phyloP scores from a whole-genome alignment of 1,284 basidiomycete genomes.

The Vanrija pseudolonga region DNA sequence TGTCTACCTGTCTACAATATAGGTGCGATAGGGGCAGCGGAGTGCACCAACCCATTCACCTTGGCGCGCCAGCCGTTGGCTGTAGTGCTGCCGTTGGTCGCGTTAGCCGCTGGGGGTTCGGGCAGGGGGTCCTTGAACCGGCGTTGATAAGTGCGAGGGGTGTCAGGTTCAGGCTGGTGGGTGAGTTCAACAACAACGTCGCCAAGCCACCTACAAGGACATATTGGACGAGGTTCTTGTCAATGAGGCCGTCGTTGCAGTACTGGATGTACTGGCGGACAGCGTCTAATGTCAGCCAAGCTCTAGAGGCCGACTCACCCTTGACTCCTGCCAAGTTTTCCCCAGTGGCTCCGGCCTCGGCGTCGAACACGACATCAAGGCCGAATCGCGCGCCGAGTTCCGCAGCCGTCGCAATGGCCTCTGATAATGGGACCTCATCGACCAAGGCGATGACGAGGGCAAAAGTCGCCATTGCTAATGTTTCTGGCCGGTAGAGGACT shows the following conservation, averaged over 20 bases:
- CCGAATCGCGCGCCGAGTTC: slow-evolving; percentile 29
- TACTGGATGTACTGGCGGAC: slow-evolving; percentile 9
- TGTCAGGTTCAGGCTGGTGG: not conserved
- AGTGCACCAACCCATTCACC: not conserved
- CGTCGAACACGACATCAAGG: slow-evolving; percentile 23
- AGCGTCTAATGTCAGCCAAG: slow-evolving; percentile 7
- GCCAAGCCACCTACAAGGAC: not conserved
- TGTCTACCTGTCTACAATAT: slow-evolving; percentile 16
- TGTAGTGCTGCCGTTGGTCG: too few relatives aligned
- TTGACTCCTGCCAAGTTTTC: slow-evolving; percentile 17
- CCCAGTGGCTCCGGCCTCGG: slow-evolving; percentile 11
- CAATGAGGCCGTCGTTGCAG: slow-evolving; percentile 14
- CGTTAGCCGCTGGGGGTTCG: not conserved
- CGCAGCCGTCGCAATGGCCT: slow-evolving; percentile 17
- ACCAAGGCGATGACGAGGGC: slow-evolving; percentile 25
- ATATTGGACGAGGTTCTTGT: slow-evolving; percentile 2
- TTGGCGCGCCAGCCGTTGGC: not conserved
- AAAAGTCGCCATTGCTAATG: slow-evolving; percentile 28
- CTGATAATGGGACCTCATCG: slow-evolving; percentile 17
- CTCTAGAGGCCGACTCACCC: slow-evolving; percentile 15
- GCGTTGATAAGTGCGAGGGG: not conserved
- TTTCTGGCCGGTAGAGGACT: slow-evolving; percentile 25
- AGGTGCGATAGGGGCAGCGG: not conserved
- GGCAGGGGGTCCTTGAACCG: slow-evolving; percentile 1
- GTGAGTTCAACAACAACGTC: not conserved